Base-by-base conservation (phyloP, 345 rosid species). In the Acer campestre region DNA sequence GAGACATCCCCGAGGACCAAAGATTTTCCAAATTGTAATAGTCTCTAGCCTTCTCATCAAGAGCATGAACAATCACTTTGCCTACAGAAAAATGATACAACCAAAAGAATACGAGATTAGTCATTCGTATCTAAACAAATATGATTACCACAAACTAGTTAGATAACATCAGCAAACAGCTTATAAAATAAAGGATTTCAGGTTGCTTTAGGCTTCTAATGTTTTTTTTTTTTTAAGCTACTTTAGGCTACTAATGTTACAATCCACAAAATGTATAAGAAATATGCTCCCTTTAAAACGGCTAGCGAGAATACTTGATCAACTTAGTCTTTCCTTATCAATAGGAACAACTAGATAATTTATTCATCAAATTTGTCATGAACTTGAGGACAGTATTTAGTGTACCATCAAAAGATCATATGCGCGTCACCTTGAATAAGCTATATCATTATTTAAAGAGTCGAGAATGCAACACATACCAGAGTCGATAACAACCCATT, bases 41-140 rank as follows among this genome's bases (percentile, higher is more conserved):
- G 78, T 82, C 88, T 78, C 99, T 90, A 9, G 99, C 99, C 75
- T 92, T 90, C 88, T 93, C 98, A 76, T 94, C 98, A 75, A 94
- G 94, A 59, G 97, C 98, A 84, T 93, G 98, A 61, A 94, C 87
- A 40, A 93, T 87, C 75, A 91, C 90, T 81, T 85, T 94, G 1
- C 98, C 98, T 93, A 67, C 48, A 80, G 25, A 42, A 48, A 73
- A 67, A 59, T 38, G 56, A 76, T 25, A 75, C 22, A 73, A 42
- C 51, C 67, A 73, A 23, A 48, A 51, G 3, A 35, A 68, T 23
- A 3, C 9, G 17, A 17, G 11, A 61, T 29, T 63, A 22, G 7
- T 17, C 35, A 61, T 29, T 63, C 18, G 10, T 17, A 44, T 16
- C 29, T 13, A 73, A 65, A 71, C 27, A 27, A 18, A 3, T 10